phyloP scores from a whole-genome alignment of 257 asterid species.

The Ocimum tenuiflorum region DNA sequence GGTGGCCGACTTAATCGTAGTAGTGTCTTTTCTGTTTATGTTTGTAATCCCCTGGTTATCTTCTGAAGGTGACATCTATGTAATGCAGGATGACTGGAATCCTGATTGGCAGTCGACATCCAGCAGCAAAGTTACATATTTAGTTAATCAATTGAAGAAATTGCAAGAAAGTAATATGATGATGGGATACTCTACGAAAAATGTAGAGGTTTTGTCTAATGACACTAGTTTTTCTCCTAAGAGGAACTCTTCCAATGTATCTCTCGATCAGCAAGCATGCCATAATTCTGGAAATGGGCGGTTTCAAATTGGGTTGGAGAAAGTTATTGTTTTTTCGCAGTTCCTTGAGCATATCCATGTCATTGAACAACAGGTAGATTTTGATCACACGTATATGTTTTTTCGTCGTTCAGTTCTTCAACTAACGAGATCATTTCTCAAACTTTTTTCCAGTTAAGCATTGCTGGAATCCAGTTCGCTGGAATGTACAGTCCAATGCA shows the following conservation, averaged over 20 bases:
- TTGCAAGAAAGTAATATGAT: slow-evolving; percentile 54
- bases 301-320: slow-evolving; percentile 37
- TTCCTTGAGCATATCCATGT: slow-evolving; percentile 95
- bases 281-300: slow-evolving; percentile 24
- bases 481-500: slow-evolving; percentile 96
- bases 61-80: slow-evolving; percentile 15
- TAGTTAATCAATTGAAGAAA: slow-evolving; percentile 50
- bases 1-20: slow-evolving; percentile 4
- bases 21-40: slow-evolving; percentile 1
- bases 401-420: slow-evolving; percentile 18
- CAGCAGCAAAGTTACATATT: slow-evolving; percentile 87
- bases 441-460: slow-evolving; percentile 43
- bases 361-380: slow-evolving; percentile 82
- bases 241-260: slow-evolving; percentile 15
- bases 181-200: slow-evolving; percentile 27
- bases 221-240: slow-evolving; percentile 21
- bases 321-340: slow-evolving; percentile 92
- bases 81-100: slow-evolving; percentile 88
- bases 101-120: slow-evolving; percentile 99
- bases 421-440: slow-evolving; percentile 14
- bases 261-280: slow-evolving; percentile 23
- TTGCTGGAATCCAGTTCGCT: slow-evolving; percentile 68
- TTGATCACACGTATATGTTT: slow-evolving; percentile 12
- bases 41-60: neutral
- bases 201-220: slow-evolving; percentile 23